Evolutionary conservation across 2,329 filamentous ascomycete genomes (phyloP).

Genomic region (Leptographium wingfieldii): DNA sequence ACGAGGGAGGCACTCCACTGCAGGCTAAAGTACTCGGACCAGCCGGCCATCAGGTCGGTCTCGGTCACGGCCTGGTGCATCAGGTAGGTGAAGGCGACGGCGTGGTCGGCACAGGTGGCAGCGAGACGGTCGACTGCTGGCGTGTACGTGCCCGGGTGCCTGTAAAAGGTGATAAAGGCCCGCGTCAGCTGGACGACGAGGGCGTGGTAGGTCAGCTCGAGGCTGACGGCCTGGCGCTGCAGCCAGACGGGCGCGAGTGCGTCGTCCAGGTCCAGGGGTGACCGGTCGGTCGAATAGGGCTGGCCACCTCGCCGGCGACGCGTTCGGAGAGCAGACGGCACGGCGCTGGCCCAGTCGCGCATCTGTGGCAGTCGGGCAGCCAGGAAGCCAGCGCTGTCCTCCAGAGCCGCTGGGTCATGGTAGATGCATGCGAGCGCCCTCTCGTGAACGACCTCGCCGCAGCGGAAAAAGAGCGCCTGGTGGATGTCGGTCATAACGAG

Average conservation of each 20-base stretch:
- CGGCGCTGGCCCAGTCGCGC: background rate
- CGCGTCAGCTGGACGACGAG: constrained; percentile 18
- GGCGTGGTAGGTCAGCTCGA: constrained; percentile 21
- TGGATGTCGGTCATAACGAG: constrained; percentile 21
- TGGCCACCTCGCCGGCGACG: constrained; percentile 2
- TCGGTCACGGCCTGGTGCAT: constrained; percentile 17
- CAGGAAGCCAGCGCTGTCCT: constrained; percentile 9
- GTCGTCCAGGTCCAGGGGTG: constrained; percentile 13
- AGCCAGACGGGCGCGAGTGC: constrained; percentile 14
- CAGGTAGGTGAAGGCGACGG: constrained; percentile 19
- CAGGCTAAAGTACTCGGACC: constrained; percentile 17
- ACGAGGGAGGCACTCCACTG: constrained; percentile 22
- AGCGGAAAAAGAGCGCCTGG: constrained; percentile 18
- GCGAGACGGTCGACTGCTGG: constrained; percentile 7
- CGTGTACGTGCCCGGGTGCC: constrained; percentile 2
- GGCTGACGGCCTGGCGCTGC: constrained; percentile 17
- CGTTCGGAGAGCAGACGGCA: background rate
- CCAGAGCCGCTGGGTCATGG: constrained; percentile 15
- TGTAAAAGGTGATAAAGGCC: constrained; percentile 18
- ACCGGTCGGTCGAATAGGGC: constrained; percentile 18
- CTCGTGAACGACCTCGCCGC: constrained; percentile 12
- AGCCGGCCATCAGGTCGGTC: constrained; percentile 18
- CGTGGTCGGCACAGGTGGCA: constrained; percentile 15
- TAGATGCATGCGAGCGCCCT: constrained; percentile 15
- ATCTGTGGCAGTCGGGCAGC: background rate